Conservation (phyloP, 2,329 filamentous ascomycete species). For the Fusarium torreyae region DNA sequence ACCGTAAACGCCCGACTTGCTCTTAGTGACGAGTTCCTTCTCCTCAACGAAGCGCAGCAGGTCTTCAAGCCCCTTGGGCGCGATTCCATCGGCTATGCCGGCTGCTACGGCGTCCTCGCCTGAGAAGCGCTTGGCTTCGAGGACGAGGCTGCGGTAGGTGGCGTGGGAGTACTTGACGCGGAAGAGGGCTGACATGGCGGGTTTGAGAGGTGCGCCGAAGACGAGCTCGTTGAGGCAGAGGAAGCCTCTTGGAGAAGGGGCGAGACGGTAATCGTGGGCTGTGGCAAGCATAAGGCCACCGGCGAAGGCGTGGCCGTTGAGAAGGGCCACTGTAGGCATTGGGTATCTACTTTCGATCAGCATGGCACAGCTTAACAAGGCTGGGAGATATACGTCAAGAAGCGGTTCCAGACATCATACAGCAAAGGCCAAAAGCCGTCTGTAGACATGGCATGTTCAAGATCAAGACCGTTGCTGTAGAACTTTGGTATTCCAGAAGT, state of each 20-base stretch:
- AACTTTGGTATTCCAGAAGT: conserved; percentile 84
- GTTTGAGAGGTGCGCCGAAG: conserved; percentile 81
- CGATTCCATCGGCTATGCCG: conserved; percentile 78
- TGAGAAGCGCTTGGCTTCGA: conserved; percentile 80
- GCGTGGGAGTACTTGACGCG: conserved; percentile 74
- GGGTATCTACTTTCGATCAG: conserved; percentile 66
- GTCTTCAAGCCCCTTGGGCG: conserved; percentile 72
- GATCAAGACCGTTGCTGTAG: conserved; percentile 87
- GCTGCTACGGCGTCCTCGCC: conserved; percentile 74
- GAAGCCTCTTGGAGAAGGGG: conserved; percentile 79
- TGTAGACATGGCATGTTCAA: conserved; percentile 73
- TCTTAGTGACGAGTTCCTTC: conserved; percentile 72
- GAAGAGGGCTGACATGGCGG: conserved; percentile 83
- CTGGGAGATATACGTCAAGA: conserved; percentile 57
- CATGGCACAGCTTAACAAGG: not conserved
- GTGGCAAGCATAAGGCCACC: conserved; percentile 86
- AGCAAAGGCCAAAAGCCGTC: conserved; percentile 75
- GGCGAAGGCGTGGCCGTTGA: conserved; percentile 87
- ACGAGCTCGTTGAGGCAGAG: conserved; percentile 87
- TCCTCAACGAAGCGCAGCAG: conserved; percentile 72
- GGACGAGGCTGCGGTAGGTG: conserved; percentile 74
- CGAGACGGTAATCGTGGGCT: conserved; percentile 87
- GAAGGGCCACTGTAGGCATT: conserved; percentile 84
- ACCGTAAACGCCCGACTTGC: conserved; percentile 77
- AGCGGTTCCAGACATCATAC: conserved; percentile 75